These are phyloP conservation scores for Aphanomyces astaci DNA, from an alignment of 352 stramenopile genomes.

Conservation along the genomic window DNA sequence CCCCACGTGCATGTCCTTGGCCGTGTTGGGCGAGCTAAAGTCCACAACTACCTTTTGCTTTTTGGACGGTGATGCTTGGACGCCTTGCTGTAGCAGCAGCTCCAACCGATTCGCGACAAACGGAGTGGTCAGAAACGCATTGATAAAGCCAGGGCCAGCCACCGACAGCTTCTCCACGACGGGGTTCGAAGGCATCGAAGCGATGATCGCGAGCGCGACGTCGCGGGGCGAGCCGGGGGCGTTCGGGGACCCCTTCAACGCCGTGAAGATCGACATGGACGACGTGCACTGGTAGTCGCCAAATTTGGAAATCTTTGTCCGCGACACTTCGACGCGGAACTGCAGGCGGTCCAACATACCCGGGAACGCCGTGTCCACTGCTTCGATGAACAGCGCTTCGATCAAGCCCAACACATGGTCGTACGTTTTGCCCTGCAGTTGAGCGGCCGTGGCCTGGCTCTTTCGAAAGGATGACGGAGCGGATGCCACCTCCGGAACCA, in stretches of 20 bases:
- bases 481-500: conserved; percentile 29
- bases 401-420: conserved; percentile 71
- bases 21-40: conserved; percentile 83
- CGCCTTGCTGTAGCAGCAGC: conserved; percentile 64
- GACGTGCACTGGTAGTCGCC: conserved; percentile 99
- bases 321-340: conserved; percentile 65
- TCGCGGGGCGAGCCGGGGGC: conserved; percentile 69
- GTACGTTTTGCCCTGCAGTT: conserved; percentile 52
- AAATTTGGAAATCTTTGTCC: conserved; percentile 75
- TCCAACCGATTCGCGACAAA: conserved; percentile 68
- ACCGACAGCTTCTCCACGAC: conserved; percentile 88
- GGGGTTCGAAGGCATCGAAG: conserved; percentile 67
- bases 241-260: conserved; percentile 86
- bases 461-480: conserved; percentile 27
- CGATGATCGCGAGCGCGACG: conserved; percentile 87
- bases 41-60: conserved; percentile 66
- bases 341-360: conserved; percentile 37
- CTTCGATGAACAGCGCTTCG: conserved; percentile 62
- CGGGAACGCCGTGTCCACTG: conserved; percentile 63
- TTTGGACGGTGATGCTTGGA: conserved; percentile 79
- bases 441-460: conserved; percentile 39
- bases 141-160: conserved; percentile 96
- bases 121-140: conserved; percentile 86
- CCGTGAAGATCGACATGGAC: conserved; percentile 94
- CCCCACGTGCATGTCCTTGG: conserved; percentile 86